Conservation (phyloP, 2,329 filamentous ascomycete genomes). For the Trichophyton rubrum region DNA sequence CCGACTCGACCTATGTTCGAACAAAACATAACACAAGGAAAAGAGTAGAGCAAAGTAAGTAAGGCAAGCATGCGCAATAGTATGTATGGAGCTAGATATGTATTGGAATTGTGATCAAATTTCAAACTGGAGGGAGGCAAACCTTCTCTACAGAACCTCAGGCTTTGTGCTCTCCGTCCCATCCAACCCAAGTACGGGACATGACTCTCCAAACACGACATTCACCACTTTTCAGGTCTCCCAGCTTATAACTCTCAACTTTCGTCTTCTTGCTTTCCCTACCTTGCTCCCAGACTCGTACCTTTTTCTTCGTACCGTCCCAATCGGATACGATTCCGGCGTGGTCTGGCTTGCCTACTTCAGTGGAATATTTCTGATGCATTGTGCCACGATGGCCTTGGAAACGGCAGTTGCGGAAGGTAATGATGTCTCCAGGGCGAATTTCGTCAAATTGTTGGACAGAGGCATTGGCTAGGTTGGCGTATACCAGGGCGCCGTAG, state of each 20-base stretch:
- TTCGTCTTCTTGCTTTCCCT: slow-evolving; percentile 88
- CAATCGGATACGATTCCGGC: slow-evolving; percentile 88
- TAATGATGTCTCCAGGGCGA: slow-evolving; percentile 80
- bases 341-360: slow-evolving; percentile 80
- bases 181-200: slow-evolving; percentile 82
- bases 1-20: background rate
- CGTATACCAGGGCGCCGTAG: slow-evolving; percentile 85
- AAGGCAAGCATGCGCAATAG: background rate
- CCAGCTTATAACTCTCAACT: slow-evolving; percentile 84
- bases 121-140: background rate
- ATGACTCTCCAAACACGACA: slow-evolving; percentile 97
- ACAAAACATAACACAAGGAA: background rate
- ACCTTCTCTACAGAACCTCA: background rate
- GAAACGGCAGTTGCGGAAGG: slow-evolving; percentile 83
- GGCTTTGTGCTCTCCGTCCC: slow-evolving; percentile 41
- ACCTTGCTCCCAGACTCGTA: slow-evolving; percentile 89
- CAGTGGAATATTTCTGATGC: slow-evolving; percentile 82
- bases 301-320: slow-evolving; percentile 98
- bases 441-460: slow-evolving; percentile 89
- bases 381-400: slow-evolving; percentile 90
- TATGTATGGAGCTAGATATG: no score
- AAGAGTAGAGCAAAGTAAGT: background rate
- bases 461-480: slow-evolving; percentile 87
- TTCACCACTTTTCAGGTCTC: slow-evolving; percentile 83
- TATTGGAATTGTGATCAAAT: background rate